Percentiles rank a stretch among this genome's conserved stretches.
These are phyloP conservation scores for Raphidocelis subcapitata DNA, from an alignment of 139 green algal species.

Conservation along the genomic window DNA sequence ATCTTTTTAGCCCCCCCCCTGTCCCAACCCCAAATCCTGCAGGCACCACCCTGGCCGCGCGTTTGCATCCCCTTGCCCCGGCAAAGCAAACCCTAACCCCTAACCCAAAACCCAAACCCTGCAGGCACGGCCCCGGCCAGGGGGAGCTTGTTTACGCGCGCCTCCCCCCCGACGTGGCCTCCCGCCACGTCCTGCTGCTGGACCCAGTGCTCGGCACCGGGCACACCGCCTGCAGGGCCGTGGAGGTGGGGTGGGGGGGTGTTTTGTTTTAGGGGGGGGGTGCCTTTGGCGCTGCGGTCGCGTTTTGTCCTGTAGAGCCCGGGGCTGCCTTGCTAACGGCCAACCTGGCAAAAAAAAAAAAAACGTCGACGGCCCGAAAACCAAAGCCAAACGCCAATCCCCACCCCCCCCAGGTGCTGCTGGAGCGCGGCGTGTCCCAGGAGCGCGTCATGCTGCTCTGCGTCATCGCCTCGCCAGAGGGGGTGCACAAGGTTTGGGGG, in stretches of 20 bases:
- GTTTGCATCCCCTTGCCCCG: background rate
- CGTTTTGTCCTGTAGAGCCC: background rate
- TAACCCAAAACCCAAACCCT: too few species aligned
- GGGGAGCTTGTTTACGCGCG: conserved; percentile 94
- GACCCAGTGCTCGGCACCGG: conserved; percentile 95
- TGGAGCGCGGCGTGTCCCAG: conserved; percentile 80
- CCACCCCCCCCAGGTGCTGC: conserved; percentile 71
- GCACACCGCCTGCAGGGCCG: conserved; percentile 67
- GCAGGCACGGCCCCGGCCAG: conserved; percentile 33
- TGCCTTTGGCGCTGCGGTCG: background rate
- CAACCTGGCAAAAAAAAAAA: too few species aligned
- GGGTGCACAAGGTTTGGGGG: conserved; percentile 86
- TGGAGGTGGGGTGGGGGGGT: conserved; percentile 54
- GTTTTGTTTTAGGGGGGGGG: background rate
- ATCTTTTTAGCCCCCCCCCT: too few species aligned
- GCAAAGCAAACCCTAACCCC: too few species aligned
- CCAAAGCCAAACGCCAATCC: too few species aligned
- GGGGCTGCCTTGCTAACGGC: background rate
- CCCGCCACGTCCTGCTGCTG: conserved; percentile 92
- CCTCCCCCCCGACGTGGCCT: conserved; percentile 88
- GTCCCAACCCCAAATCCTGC: too few species aligned
- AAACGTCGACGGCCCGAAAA: too few species aligned
- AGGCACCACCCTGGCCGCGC: too few species aligned
- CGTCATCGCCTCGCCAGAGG: conserved; percentile 90
- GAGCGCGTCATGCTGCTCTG: conserved; percentile 92